These are phyloP conservation scores for Laguncularia racemosa DNA, from an alignment of 345 rosid genomes.

Conservation along the genomic window DNA sequence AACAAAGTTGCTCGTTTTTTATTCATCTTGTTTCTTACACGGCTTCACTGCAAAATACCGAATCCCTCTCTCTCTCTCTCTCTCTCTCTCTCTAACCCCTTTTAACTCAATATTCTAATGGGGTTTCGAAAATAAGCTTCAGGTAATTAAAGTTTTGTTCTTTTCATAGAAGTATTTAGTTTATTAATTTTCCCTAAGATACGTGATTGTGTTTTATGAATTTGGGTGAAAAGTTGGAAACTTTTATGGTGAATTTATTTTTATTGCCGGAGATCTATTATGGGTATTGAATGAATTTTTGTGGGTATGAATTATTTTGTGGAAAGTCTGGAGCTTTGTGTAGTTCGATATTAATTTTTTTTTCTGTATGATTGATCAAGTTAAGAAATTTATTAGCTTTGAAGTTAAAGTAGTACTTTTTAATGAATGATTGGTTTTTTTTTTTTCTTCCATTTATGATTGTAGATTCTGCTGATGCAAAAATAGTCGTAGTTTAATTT, in stretches of 20 bases:
- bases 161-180: too few relatives aligned
- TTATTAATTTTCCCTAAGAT: too few relatives aligned
- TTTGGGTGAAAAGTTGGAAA: conserved; percentile 1
- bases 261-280: background rate
- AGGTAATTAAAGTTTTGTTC: too few relatives aligned
- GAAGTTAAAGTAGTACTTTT: too few relatives aligned
- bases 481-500: too few relatives aligned
- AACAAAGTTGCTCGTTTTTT: background rate
- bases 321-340: background rate
- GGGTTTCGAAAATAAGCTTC: conserved; percentile 3
- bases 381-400: too few relatives aligned
- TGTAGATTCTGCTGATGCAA: too few relatives aligned
- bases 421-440: too few relatives aligned
- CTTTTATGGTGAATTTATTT: background rate
- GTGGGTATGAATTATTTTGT: background rate
- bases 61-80: background rate
- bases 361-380: too few relatives aligned
- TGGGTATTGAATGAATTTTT: conserved; percentile 7
- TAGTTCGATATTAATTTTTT: background rate
- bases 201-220: too few relatives aligned
- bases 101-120: conserved; percentile 7
- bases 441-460: too few relatives aligned
- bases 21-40: background rate
- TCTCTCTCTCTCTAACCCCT: background rate
- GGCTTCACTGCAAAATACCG: background rate